phyloP scores from a whole-genome alignment of 208 protist species.

The Novymonas esmeraldas region DNA sequence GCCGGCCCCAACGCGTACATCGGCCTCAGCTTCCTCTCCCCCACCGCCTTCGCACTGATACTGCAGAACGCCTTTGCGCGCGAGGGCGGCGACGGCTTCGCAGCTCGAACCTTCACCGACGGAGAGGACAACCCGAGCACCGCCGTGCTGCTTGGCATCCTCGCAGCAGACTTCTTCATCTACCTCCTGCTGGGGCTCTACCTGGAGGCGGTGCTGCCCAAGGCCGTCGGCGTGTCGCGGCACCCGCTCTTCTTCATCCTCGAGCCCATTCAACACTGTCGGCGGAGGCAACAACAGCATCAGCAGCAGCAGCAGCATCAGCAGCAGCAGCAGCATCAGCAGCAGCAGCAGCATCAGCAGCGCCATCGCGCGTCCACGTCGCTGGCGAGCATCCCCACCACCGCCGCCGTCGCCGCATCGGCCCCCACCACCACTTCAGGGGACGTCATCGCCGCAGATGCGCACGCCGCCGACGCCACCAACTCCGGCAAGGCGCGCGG shows the following conservation, averaged over 20 bases:
- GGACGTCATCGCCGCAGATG: not conserved
- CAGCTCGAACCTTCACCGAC: not conserved
- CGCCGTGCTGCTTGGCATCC: conserved; percentile 17
- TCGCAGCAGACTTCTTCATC: conserved; percentile 43
- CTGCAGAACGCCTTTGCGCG: conserved; percentile 32
- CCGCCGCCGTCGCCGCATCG: too few relatives aligned
- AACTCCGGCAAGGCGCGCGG: not conserved
- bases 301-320: not conserved
- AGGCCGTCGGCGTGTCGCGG: conserved; percentile 42
- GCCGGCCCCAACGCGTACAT: not conserved
- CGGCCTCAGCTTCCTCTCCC: conserved; percentile 39
- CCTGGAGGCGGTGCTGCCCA: conserved; percentile 75
- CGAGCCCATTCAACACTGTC: conserved; percentile 31
- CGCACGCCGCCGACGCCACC: not conserved
- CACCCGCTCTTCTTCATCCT: conserved; percentile 65
- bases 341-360: too few relatives aligned
- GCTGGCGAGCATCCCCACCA: too few relatives aligned
- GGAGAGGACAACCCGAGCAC: conserved; percentile 1
- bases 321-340: too few relatives aligned
- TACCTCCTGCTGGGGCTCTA: conserved; percentile 70
- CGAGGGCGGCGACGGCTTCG: conserved; percentile 24
- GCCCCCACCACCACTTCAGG: too few relatives aligned
- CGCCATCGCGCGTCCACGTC: too few relatives aligned
- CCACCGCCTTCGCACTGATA: conserved; percentile 36
- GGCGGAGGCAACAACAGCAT: conserved; percentile 5